Evolutionary conservation across 306 rosid genomes (phyloP).

Genomic region (Castanospermum australe): DNA sequence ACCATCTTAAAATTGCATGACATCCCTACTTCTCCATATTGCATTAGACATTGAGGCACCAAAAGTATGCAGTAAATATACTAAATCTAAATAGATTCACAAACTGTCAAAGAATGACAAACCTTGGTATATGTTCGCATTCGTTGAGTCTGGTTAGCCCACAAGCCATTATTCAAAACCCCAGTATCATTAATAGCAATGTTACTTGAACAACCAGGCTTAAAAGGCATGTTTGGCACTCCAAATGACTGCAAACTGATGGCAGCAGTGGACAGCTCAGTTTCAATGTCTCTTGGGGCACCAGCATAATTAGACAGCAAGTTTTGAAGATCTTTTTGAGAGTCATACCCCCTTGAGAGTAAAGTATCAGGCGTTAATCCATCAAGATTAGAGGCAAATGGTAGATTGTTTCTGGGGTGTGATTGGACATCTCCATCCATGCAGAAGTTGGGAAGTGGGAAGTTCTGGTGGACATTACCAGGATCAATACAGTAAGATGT

Average conservation of each 20-base stretch:
- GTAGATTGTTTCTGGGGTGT: slow-evolving; percentile 59
- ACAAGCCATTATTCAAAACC: slow-evolving; percentile 70
- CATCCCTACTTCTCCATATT: background rate
- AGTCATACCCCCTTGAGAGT: slow-evolving; percentile 85
- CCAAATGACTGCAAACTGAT: slow-evolving; percentile 86
- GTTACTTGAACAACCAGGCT: slow-evolving; percentile 83
- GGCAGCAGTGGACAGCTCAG: slow-evolving; percentile 86
- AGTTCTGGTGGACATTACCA: slow-evolving; percentile 72
- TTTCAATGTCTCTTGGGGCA: slow-evolving; percentile 85
- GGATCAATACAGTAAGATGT: slow-evolving; percentile 90
- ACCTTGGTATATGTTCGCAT: slow-evolving; percentile 97
- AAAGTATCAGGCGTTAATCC: slow-evolving; percentile 83
- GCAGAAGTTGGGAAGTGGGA: slow-evolving; percentile 73
- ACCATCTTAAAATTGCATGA: background rate
- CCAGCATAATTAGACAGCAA: slow-evolving; percentile 81
- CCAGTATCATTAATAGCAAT: slow-evolving; percentile 74
- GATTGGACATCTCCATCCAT: slow-evolving; percentile 87
- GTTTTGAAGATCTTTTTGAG: slow-evolving; percentile 93
- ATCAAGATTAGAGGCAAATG: slow-evolving; percentile 68
- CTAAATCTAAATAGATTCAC: background rate
- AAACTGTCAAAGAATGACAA: slow-evolving; percentile 17
- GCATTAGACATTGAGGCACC: background rate
- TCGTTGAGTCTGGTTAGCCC: slow-evolving; percentile 84
- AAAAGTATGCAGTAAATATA: background rate
- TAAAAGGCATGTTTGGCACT: slow-evolving; percentile 79